Evolutionary conservation across 148 eudicot genomes (phyloP).

Genomic region (Pharnaceum exiguum): DNA sequence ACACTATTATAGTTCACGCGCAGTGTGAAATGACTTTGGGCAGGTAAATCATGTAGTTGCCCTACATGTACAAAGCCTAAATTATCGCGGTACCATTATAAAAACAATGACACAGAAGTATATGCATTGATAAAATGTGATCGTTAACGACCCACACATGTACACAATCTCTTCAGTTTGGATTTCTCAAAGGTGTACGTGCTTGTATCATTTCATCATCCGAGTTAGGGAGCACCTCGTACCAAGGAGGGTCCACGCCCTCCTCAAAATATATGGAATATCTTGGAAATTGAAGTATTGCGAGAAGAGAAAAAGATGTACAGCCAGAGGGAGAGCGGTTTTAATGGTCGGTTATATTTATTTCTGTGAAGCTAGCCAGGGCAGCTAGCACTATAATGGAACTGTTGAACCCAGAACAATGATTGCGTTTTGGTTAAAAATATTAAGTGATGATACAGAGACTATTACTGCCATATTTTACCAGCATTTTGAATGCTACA

Average conservation of each 20-base stretch:
- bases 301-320: too few species aligned
- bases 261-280: constrained; percentile 12
- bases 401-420: constrained; percentile 24
- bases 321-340: not conserved
- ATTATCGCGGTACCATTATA: too few species aligned
- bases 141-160: too few species aligned
- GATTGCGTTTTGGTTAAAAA: constrained; percentile 15
- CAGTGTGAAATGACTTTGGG: too few species aligned
- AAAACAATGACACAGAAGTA: too few species aligned
- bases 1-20: too few species aligned
- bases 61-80: too few species aligned
- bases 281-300: constrained; percentile 34
- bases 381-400: not conserved
- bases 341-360: constrained; percentile 21
- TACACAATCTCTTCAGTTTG: too few species aligned
- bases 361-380: constrained; percentile 9
- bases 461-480: constrained; percentile 1
- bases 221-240: constrained; percentile 21
- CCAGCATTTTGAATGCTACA: constrained; percentile 18
- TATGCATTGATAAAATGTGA: too few species aligned
- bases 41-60: too few species aligned
- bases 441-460: not conserved
- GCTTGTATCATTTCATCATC: too few species aligned
- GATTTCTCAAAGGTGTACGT: too few species aligned
- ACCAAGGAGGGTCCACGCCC: constrained; percentile 10